Evolutionary conservation across 2,329 filamentous ascomycete species (phyloP).

Genomic region (Scopulariopsis brevicaulis): DNA sequence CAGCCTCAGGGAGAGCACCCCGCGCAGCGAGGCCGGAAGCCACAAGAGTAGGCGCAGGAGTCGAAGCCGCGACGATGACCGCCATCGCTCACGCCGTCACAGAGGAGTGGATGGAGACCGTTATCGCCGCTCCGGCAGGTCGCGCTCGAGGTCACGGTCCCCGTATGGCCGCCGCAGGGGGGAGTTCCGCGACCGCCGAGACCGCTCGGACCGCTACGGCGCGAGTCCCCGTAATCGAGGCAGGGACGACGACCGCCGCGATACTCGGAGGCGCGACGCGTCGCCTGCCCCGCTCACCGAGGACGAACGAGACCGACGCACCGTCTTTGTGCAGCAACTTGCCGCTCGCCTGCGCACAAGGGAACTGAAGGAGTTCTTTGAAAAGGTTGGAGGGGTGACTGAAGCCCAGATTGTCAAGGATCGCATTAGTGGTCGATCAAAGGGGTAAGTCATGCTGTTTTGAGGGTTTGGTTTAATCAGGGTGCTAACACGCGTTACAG

Average conservation of each 20-base stretch:
- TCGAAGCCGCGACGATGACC: constrained; percentile 65
- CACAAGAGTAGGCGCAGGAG: constrained; percentile 74
- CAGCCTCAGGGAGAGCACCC: constrained; percentile 52
- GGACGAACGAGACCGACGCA: constrained; percentile 92
- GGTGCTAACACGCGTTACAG: constrained; percentile 39
- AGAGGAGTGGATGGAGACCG: constrained; percentile 65
- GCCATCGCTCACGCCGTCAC: constrained; percentile 61
- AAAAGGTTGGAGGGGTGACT: constrained; percentile 86
- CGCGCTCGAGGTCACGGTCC: constrained; percentile 61
- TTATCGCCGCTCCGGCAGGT: constrained; percentile 46
- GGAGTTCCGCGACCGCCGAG: constrained; percentile 32
- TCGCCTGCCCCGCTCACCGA: constrained; percentile 70
- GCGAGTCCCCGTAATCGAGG: constrained; percentile 34
- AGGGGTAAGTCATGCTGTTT: constrained; percentile 58
- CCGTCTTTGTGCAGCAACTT: constrained; percentile 96
- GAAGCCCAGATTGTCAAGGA: constrained; percentile 99
- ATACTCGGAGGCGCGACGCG: constrained; percentile 35
- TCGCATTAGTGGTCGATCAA: constrained; percentile 88
- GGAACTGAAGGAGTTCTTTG: constrained; percentile 90
- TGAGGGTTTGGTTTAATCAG: constrained; percentile 1
- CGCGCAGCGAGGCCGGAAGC: constrained; percentile 66
- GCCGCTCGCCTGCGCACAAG: constrained; percentile 86
- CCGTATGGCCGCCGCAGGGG: constrained; percentile 48
- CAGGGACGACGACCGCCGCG: constrained; percentile 25
- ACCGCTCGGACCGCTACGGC: constrained; percentile 34